Base-by-base conservation (phyloP, 2,329 filamentous ascomycete species). In the Alternaria incomplexa region DNA sequence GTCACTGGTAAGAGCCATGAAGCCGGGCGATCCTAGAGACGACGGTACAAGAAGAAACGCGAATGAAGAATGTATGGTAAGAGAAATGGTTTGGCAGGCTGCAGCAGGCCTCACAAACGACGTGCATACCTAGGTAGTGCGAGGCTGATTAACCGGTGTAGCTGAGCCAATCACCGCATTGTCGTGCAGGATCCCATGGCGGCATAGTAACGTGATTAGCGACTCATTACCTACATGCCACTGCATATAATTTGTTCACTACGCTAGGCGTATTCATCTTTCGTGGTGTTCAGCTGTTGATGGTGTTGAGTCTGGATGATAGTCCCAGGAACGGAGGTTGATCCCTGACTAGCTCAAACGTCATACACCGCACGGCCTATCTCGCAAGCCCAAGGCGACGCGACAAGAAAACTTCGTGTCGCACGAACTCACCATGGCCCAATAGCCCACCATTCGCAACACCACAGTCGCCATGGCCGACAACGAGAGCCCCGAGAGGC, bases 401-500 rank as follows among this genome's bases (percentile, higher is more conserved):
- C 64, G 61, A 28, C 54, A 36, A 20, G 57, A 65, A 60, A 64
- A 58, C 40, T 52, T 63, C 44, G 47, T 56, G 47, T 53, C 30
- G 36, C 58, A 26, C 54, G 13, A 54, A 2, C 48, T 22, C 20
- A 62, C 57, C 23, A 74, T 74, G 71, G 56, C 66, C 61, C 69
- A 64, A 65, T 58, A 64, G 28, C 17, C 22, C 20, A 25, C 30
- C 9, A 26, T 3, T 4, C 12, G 23, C 44, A 60, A 28, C 61
- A 52, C 26, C 53, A 61, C 56, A 55, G 36, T 45, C 40, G 72
- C 40, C 44, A 77, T 77, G 75, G 69, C 71, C 66, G 73, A 70
- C 64, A 72, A 78, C 61, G 70, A 74, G 20, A 78, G 75, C 71
- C 74, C 76, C 17, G 76, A 79, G 64, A 64, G 75, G 75, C 77